These are phyloP conservation scores for Trichoderma simmonsii DNA, from an alignment of 2,329 filamentous ascomycete species.

Conservation along the genomic window DNA sequence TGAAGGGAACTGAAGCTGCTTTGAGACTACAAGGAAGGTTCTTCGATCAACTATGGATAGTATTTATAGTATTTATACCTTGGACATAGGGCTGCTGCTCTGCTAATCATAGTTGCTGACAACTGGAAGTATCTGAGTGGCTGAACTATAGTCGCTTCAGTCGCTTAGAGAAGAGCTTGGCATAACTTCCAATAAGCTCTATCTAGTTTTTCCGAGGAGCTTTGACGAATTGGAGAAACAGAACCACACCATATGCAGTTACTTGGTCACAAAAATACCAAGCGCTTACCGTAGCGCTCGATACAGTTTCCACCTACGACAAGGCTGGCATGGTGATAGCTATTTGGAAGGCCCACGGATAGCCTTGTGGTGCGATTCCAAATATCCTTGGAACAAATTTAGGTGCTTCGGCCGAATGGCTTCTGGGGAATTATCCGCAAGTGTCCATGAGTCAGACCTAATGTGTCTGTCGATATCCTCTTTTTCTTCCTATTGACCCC, in stretches of 20 bases:
- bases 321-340: neutral
- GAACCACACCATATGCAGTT: neutral
- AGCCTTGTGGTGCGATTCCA: neutral
- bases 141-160: neutral
- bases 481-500: neutral
- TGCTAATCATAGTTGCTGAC: neutral
- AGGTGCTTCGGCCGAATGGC: neutral
- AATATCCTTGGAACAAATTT: neutral
- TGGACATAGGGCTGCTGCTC: neutral
- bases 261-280: neutral
- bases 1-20: neutral
- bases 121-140: neutral
- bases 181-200: neutral
- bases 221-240: neutral
- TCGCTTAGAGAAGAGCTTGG: neutral
- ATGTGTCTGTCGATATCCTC: neutral
- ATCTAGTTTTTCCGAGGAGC: constrained; percentile 3
- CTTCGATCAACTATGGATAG: neutral
- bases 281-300: neutral
- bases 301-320: neutral
- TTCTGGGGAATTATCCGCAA: neutral
- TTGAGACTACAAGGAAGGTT: neutral
- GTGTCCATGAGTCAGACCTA: neutral
- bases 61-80: neutral
- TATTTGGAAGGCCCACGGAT: neutral